A percentile compares a stretch with the other conserved stretches of the same genome.
phyloP scores from a whole-genome alignment of 2,329 filamentous ascomycete species.

The Colletotrichum higginsianum region DNA sequence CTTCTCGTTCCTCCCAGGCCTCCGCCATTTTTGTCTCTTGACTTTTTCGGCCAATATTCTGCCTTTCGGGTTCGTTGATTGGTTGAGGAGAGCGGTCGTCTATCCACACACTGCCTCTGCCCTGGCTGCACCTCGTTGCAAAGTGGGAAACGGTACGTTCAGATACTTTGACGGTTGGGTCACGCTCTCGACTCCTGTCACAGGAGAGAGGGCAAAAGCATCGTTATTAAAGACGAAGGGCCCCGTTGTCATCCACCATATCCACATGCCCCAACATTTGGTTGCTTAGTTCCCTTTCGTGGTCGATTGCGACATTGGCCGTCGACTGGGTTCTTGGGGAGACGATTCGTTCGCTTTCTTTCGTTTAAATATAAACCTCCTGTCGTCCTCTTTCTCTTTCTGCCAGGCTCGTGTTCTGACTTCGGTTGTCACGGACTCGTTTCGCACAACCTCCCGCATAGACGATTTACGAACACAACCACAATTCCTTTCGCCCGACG shows the following conservation, averaged over 20 bases:
- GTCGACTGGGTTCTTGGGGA: constrained; percentile 6
- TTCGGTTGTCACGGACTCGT: constrained; percentile 16
- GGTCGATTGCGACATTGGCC: constrained; percentile 41
- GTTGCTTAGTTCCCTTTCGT: constrained; percentile 29
- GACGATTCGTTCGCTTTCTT: constrained; percentile 19
- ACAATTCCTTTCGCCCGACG: background rate
- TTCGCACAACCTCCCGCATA: background rate
- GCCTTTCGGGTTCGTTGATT: constrained; percentile 24
- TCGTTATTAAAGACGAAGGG: constrained; percentile 36
- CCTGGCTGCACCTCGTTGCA: constrained; percentile 38
- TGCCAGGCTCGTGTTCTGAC: background rate
- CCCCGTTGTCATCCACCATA: constrained; percentile 36
- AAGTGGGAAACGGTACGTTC: constrained; percentile 37
- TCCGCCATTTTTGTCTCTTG: constrained; percentile 33
- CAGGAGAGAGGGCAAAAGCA: constrained; percentile 23
- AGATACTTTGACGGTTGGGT: constrained; percentile 35
- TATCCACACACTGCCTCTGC: constrained; percentile 30
- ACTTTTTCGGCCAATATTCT: constrained; percentile 36
- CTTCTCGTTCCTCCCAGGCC: constrained; percentile 17
- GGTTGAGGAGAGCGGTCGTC: background rate
- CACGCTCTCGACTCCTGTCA: constrained; percentile 38
- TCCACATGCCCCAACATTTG: constrained; percentile 38
- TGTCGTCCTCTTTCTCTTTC: constrained; percentile 8
- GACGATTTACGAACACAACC: background rate
- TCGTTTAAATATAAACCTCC: constrained; percentile 11